Conservation (phyloP, 2,329 filamentous ascomycete genomes). For the Fusarium sp. region DNA sequence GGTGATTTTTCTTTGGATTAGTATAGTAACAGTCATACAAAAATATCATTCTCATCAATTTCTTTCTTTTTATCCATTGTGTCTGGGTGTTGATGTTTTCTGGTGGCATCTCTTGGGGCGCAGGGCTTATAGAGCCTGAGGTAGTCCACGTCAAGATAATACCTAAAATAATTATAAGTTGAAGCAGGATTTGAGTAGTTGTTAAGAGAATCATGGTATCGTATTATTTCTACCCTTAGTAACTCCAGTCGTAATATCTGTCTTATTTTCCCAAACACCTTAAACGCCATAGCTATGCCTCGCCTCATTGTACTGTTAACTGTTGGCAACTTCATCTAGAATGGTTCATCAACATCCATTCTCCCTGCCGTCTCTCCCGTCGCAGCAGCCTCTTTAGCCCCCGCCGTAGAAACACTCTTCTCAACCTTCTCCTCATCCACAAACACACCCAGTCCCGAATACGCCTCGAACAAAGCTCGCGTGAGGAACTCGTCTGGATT, state of each 20-base stretch:
- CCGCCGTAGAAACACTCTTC: slow-evolving; percentile 52
- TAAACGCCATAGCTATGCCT: slow-evolving; percentile 49
- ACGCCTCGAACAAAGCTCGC: slow-evolving; percentile 87
- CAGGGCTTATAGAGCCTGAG: no score
- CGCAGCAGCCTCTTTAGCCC: slow-evolving; percentile 55
- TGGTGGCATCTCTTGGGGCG: no score
- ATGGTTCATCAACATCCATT: slow-evolving; percentile 66
- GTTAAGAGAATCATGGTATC: slow-evolving; percentile 22
- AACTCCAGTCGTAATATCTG: slow-evolving; percentile 11
- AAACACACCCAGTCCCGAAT: slow-evolving; percentile 89
- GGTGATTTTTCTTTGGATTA: slow-evolving; percentile 44
- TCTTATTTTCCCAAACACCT: slow-evolving; percentile 17
- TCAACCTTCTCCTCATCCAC: slow-evolving; percentile 79
- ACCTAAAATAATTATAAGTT: no score
- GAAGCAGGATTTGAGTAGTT: no score
- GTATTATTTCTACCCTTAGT: slow-evolving; percentile 7
- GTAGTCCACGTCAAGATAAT: no score
- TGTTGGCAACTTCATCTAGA: slow-evolving; percentile 51
- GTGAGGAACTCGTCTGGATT: slow-evolving; percentile 84
- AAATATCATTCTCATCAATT: slow-evolving; percentile 31
- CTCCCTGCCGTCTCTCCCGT: slow-evolving; percentile 51
- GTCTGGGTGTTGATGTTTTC: background rate
- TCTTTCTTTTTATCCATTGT: background rate
- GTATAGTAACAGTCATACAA: slow-evolving; percentile 44
- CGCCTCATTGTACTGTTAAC: no score